Evolutionary conservation across 1,284 basidiomycete species (phyloP).

Genomic region (Paramarasmius palmivorus): DNA sequence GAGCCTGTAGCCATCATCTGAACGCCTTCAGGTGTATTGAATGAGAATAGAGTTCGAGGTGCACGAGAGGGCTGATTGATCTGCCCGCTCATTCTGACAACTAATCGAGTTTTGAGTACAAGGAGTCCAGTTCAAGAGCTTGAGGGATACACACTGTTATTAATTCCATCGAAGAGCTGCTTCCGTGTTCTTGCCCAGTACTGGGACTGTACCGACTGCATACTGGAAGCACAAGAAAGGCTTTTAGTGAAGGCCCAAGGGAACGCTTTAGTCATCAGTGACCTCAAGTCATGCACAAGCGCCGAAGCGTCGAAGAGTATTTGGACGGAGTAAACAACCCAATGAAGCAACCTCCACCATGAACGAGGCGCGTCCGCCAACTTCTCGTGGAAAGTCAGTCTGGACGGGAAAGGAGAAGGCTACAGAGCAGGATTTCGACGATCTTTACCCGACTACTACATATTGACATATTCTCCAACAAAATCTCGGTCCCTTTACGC

Average conservation of each 20-base stretch:
- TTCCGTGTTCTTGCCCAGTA: conserved; percentile 24
- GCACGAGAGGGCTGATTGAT: conserved; percentile 53
- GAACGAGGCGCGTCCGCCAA: not conserved
- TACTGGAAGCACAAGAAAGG: not conserved
- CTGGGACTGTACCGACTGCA: conserved; percentile 38
- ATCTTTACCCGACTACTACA: conserved; percentile 66
- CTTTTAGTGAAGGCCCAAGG: no score
- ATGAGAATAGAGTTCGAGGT: conserved; percentile 62
- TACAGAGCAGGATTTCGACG: conserved; percentile 47
- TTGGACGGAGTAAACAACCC: no score
- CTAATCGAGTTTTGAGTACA: conserved; percentile 34
- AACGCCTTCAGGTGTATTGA: conserved; percentile 61
- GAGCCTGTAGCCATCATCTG: conserved; percentile 72
- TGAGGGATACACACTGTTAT: no score
- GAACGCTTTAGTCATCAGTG: no score
- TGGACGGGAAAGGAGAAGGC: conserved; percentile 56
- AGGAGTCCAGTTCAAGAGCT: conserved; percentile 14
- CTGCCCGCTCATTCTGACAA: conserved; percentile 71
- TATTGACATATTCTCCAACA: conserved; percentile 71
- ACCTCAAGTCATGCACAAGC: no score
- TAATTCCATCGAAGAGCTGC: conserved; percentile 20
- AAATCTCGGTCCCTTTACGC: conserved; percentile 65
- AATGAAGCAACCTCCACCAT: conserved; percentile 1
- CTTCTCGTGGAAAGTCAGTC: not conserved
- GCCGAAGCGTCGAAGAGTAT: no score